Evolutionary conservation across 78 protist genomes (phyloP).

Genomic region (Diacronema lutheri): DNA sequence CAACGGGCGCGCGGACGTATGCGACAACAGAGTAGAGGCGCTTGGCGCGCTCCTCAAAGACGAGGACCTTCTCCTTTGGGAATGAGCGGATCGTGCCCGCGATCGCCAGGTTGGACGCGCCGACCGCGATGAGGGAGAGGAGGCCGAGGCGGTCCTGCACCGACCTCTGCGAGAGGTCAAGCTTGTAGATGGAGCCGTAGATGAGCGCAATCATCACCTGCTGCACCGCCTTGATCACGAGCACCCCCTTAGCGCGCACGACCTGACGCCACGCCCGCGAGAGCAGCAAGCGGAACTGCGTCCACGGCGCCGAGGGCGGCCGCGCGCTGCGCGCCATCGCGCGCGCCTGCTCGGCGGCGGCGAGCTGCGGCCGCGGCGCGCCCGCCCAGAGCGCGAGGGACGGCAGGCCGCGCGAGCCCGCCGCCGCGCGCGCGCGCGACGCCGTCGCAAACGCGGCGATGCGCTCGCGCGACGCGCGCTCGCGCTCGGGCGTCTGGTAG

Average conservation of each 20-base stretch:
- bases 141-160: constrained; percentile 34
- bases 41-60: neutral
- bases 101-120: constrained; percentile 11
- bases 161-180: neutral
- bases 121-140: constrained; percentile 12
- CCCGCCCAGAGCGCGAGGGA: neutral
- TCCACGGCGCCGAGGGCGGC: neutral
- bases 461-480: neutral
- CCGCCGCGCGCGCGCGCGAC: neutral
- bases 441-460: neutral
- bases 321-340: neutral
- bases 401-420: neutral
- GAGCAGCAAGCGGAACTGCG: neutral
- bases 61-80: neutral
- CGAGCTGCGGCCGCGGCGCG: neutral
- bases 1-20: neutral
- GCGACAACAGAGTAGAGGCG: neutral
- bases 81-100: constrained; percentile 6
- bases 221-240: neutral
- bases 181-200: neutral
- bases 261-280: neutral
- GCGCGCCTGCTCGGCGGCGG: neutral
- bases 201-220: neutral
- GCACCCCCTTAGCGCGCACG: neutral
- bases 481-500: neutral